Percentiles rank a stretch among this genome's conserved stretches.
Conservation (phyloP, 2,329 filamentous ascomycete species). For the Hysterium pulicare region DNA sequence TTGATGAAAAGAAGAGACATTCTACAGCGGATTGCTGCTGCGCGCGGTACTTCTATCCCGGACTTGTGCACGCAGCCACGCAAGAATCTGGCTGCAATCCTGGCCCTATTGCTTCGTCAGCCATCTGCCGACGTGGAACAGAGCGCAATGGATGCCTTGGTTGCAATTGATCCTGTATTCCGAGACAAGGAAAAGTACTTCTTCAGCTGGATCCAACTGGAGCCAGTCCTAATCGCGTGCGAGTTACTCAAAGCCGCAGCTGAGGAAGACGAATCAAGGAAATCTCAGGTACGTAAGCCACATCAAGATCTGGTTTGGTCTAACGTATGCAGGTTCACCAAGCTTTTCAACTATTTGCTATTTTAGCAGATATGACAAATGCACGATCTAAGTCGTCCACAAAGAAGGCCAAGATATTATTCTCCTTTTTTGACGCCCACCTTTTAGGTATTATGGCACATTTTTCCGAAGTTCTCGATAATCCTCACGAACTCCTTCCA, state of each 20-base stretch:
- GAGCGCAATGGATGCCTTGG: slow-evolving; percentile 66
- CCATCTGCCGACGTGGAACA: slow-evolving; percentile 63
- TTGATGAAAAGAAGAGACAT: slow-evolving; percentile 73
- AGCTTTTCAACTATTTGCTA: slow-evolving; percentile 47
- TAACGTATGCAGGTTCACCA: slow-evolving; percentile 39
- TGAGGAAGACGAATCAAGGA: slow-evolving; percentile 58
- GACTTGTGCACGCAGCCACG: slow-evolving; percentile 58
- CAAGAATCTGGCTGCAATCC: slow-evolving; percentile 56
- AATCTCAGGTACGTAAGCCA: slow-evolving; percentile 54
- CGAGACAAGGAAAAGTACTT: slow-evolving; percentile 58
- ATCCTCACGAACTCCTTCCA: slow-evolving; percentile 54
- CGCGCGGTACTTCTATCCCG: slow-evolving; percentile 55
- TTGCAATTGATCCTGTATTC: slow-evolving; percentile 68
- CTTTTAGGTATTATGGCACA: slow-evolving; percentile 83
- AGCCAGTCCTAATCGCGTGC: slow-evolving; percentile 71
- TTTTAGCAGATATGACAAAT: slow-evolving; percentile 50
- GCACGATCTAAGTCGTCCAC: slow-evolving; percentile 42
- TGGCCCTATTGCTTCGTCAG: slow-evolving; percentile 58
- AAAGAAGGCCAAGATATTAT: slow-evolving; percentile 58
- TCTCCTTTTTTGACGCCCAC: slow-evolving; percentile 75
- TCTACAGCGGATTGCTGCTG: slow-evolving; percentile 75
- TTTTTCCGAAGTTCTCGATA: slow-evolving; percentile 75
- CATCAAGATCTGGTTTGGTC: too few species aligned
- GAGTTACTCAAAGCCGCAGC: slow-evolving; percentile 79
- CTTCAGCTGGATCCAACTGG: slow-evolving; percentile 66